Percentiles rank a stretch among this genome's conserved stretches.
phyloP scores from a whole-genome alignment of 169 alveolate species.

The Cryptosporidium xiaoi region DNA sequence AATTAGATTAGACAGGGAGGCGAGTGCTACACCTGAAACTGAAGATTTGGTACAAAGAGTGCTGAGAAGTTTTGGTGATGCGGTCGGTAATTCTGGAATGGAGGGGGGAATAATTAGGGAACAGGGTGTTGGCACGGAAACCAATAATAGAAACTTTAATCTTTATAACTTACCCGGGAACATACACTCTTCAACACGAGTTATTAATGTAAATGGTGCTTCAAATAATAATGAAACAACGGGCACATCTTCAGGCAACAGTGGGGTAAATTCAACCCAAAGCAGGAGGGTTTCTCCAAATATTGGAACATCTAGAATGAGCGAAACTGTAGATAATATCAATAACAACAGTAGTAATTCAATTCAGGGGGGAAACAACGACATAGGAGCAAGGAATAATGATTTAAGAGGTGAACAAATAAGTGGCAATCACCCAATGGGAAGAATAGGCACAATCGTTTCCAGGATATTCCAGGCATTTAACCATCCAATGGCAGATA shows the following conservation, averaged over 20 bases:
- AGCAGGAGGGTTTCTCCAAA: too few relatives aligned
- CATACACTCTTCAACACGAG: constrained; percentile 1
- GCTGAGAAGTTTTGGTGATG: constrained; percentile 64
- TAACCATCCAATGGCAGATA: constrained; percentile 39
- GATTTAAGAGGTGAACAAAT: constrained; percentile 8
- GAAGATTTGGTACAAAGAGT: constrained; percentile 72
- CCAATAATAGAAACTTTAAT: not conserved
- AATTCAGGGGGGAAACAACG: not conserved
- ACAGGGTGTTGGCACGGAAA: not conserved
- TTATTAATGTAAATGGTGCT: not conserved
- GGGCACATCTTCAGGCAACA: not conserved
- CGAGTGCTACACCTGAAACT: constrained; percentile 26
- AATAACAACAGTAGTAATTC: not conserved
- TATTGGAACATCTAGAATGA: not conserved
- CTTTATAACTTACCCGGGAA: not conserved
- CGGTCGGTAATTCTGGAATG: not conserved
- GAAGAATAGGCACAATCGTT: constrained; percentile 60
- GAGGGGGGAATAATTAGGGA: not conserved
- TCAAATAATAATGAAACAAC: not conserved
- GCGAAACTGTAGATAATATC: not conserved
- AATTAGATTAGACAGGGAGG: constrained; percentile 42
- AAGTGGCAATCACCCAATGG: constrained; percentile 34
- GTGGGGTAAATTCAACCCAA: not conserved
- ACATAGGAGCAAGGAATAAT: not conserved
- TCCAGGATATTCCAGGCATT: constrained; percentile 69